phyloP scores from a whole-genome alignment of 108 stramenopile genomes.

The Cyclotella atomus region DNA sequence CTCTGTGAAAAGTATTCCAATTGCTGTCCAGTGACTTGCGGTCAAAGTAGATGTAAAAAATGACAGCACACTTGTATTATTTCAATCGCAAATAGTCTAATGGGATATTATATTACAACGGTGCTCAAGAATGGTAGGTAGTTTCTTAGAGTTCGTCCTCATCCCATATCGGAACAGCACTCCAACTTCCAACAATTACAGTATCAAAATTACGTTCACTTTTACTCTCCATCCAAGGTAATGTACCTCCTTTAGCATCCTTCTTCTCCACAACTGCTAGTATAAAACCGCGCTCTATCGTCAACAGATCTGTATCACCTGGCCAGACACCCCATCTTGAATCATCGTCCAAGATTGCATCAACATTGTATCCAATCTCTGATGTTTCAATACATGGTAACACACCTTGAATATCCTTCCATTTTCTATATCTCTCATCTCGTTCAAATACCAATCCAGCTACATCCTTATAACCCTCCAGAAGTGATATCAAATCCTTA shows the following conservation, averaged over 20 bases:
- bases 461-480: slow-evolving; percentile 50
- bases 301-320: slow-evolving; percentile 38
- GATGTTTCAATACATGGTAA: no score
- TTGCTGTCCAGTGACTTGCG: slow-evolving; percentile 29
- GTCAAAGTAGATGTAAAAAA: not conserved
- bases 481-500: slow-evolving; percentile 56
- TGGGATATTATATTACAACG: no score
- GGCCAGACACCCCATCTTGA: slow-evolving; percentile 42
- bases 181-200: slow-evolving; percentile 42
- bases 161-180: slow-evolving; percentile 26
- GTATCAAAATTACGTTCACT: slow-evolving; percentile 1
- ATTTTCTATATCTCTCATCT: slow-evolving; percentile 44
- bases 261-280: slow-evolving; percentile 23
- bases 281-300: slow-evolving; percentile 32
- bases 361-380: no score
- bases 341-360: no score
- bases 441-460: slow-evolving; percentile 46
- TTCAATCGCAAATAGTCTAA: not conserved
- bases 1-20: slow-evolving; percentile 4
- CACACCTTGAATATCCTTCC: slow-evolving; percentile 43
- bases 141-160: not conserved
- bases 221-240: slow-evolving; percentile 29
- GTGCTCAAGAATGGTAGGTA: no score
- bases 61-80: not conserved
- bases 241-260: not conserved